Conservation (phyloP, 2,329 filamentous ascomycete genomes). For the Iodosphaeria phyllophila region DNA sequence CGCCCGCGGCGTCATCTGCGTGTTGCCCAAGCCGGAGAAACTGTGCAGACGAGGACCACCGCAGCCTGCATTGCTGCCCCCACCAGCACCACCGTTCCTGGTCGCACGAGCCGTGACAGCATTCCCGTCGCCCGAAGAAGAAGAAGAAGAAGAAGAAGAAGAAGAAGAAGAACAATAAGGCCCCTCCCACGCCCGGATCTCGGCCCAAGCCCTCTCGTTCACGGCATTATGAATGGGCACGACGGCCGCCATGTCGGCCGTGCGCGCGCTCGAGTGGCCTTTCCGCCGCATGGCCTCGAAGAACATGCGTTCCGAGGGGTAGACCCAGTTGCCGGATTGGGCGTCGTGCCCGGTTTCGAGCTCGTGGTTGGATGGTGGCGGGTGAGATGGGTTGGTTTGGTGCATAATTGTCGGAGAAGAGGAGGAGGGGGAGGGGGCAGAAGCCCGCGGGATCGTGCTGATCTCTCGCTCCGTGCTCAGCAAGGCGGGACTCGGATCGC, state of each 20-base stretch:
- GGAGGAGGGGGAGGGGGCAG: conserved; percentile 14
- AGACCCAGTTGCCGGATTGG: conserved; percentile 78
- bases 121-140: neutral
- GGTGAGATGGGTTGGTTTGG: conserved; percentile 11
- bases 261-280: conserved; percentile 50
- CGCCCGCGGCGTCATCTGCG: conserved; percentile 61
- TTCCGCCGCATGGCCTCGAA: conserved; percentile 95
- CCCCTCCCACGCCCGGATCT: conserved; percentile 79
- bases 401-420: conserved; percentile 19
- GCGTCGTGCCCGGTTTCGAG: conserved; percentile 54
- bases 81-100: neutral
- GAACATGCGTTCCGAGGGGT: conserved; percentile 93
- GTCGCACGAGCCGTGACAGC: neutral
- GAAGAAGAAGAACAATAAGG: conserved; percentile 39
- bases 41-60: conserved; percentile 67
- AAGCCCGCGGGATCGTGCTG: conserved; percentile 59
- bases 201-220: conserved; percentile 87
- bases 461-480: conserved; percentile 54
- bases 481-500: no score
- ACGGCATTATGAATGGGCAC: conserved; percentile 98
- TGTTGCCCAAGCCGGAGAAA: conserved; percentile 52
- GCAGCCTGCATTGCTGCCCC: conserved; percentile 29
- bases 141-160: conserved; percentile 18
- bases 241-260: conserved; percentile 70
- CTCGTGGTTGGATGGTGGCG: conserved; percentile 52